Evolutionary conservation across 2,329 filamentous ascomycete species (phyloP).

Genomic region (Aspergillus phoenicis): DNA sequence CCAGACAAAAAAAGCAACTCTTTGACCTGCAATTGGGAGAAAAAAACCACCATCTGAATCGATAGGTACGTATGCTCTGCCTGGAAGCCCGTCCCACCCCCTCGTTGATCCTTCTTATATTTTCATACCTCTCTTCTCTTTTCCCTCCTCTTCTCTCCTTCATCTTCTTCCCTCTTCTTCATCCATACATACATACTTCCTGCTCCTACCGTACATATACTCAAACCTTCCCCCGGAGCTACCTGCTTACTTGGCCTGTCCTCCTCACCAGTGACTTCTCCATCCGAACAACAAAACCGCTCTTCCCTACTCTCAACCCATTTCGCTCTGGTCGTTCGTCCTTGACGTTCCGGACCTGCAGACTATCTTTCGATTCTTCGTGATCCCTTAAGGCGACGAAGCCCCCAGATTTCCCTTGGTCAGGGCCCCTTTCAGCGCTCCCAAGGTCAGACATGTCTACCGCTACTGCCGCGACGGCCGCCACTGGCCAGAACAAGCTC

Average conservation of each 20-base stretch:
- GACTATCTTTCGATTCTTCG: conserved; percentile 12
- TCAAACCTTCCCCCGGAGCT: not conserved
- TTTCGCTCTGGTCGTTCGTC: conserved; percentile 10
- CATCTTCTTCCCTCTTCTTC: not conserved
- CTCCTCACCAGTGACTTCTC: not conserved
- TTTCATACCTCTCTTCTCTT: conserved; percentile 7
- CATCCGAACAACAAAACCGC: not conserved
- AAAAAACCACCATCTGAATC: too few species aligned
- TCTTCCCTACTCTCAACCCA: not conserved
- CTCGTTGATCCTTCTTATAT: not conserved
- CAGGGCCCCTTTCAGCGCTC: conserved; percentile 74
- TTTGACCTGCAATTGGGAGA: conserved; percentile 1
- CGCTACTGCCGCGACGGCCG: conserved; percentile 52
- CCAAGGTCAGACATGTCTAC: conserved; percentile 60
- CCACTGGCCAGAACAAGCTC: conserved; percentile 57
- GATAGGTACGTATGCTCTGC: not conserved
- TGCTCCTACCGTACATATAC: not conserved
- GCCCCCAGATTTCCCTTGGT: conserved; percentile 91
- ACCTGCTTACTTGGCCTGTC: not conserved
- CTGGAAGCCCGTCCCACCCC: not conserved
- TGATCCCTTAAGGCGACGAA: conserved; percentile 67
- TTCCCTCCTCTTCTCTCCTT: not conserved
- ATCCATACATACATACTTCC: not conserved
- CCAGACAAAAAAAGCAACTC: not conserved
- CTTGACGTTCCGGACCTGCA: conserved; percentile 10